A percentile compares a stretch with the other conserved stretches of the same genome.
These are phyloP conservation scores for Irpex sp. DNA, from an alignment of 1,284 basidiomycete genomes.

Conservation along the genomic window DNA sequence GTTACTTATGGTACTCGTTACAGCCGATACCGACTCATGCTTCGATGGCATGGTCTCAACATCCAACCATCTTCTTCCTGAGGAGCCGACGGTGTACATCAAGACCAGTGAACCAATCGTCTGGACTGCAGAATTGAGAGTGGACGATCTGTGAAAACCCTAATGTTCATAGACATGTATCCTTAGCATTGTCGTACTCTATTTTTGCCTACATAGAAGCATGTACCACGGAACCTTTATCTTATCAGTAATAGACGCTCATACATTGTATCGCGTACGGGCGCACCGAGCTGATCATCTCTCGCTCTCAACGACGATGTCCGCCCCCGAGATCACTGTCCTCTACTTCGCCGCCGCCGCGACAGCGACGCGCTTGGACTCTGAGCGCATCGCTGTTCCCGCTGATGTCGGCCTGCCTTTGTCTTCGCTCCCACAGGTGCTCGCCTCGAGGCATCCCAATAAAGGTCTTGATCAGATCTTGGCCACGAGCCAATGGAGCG, in stretches of 20 bases:
- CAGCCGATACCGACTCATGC: slow-evolving; percentile 62
- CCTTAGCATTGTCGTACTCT: not conserved
- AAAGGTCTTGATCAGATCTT: slow-evolving; percentile 51
- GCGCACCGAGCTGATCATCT: not conserved
- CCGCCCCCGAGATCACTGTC: slow-evolving; percentile 45
- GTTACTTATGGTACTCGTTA: not conserved
- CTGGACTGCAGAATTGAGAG: slow-evolving; percentile 53
- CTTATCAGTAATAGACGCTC: not conserved
- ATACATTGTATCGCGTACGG: not conserved
- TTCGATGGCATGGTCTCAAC: slow-evolving; percentile 86
- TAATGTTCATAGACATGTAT: not conserved
- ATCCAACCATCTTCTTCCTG: slow-evolving; percentile 82
- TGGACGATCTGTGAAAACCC: not conserved
- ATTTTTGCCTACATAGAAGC: not conserved
- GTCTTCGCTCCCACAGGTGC: slow-evolving; percentile 44
- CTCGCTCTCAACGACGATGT: slow-evolving; percentile 10
- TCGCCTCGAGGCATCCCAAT: slow-evolving; percentile 50
- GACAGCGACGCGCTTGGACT: slow-evolving; percentile 56
- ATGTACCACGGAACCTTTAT: not conserved
- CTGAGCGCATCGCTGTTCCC: slow-evolving; percentile 35
- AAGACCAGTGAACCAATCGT: slow-evolving; percentile 82
- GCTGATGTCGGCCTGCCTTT: slow-evolving; percentile 46
- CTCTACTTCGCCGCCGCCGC: slow-evolving; percentile 81
- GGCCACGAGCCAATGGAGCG: slow-evolving; percentile 66
- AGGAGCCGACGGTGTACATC: slow-evolving; percentile 59